Percentiles rank a stretch among this genome's conserved stretches.
Conservation (phyloP, 768 basidiomycete species). For the Boletus speciosus region DNA sequence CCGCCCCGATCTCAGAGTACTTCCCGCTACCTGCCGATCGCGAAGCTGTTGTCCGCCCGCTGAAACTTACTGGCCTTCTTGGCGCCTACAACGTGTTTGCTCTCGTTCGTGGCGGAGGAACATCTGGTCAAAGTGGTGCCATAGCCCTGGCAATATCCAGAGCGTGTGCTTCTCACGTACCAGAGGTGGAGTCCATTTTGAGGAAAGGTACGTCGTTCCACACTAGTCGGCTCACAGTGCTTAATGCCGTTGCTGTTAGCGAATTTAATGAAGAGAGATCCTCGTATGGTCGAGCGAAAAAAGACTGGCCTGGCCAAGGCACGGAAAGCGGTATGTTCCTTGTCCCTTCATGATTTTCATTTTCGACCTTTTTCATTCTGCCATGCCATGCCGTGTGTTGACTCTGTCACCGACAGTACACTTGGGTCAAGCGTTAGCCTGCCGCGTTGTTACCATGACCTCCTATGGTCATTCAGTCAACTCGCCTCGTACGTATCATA, state of each 20-base stretch:
- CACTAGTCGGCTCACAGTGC: neutral
- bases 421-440: conserved; percentile 93
- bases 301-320: conserved; percentile 93
- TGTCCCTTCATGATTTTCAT: neutral
- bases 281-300: conserved; percentile 97
- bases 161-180: conserved; percentile 68
- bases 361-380: neutral
- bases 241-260: conserved; percentile 43
- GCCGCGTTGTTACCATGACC: neutral
- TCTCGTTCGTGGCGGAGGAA: conserved; percentile 81
- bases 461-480: neutral
- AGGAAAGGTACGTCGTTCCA: conserved; percentile 52
- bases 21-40: conserved; percentile 76
- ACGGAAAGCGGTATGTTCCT: conserved; percentile 73
- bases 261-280: conserved; percentile 84
- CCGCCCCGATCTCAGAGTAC: conserved; percentile 71
- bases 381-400: neutral
- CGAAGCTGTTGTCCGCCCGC: conserved; percentile 76
- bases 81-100: conserved; percentile 81
- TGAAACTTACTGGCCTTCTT: conserved; percentile 78
- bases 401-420: conserved; percentile 48
- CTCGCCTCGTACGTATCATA: neutral
- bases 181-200: conserved; percentile 61
- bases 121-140: conserved; percentile 91
- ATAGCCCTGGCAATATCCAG: conserved; percentile 74